Base-by-base conservation (phyloP, 2,329 filamentous ascomycete species). In the Lasiodiplodia hormozganensis region DNA sequence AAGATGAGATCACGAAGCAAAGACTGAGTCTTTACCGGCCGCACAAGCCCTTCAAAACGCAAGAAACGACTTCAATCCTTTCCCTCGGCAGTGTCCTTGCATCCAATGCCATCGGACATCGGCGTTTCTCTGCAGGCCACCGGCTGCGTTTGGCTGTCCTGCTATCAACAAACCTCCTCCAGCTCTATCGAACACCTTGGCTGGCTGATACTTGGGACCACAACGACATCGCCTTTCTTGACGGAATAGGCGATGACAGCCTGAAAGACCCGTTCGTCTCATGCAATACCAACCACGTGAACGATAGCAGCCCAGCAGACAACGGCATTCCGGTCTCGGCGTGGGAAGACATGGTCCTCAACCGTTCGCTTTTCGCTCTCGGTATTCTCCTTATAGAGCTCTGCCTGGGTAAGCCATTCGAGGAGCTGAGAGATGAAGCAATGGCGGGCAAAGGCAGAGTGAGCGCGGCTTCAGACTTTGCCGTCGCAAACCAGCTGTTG, bases 141-240 rank as follows among this genome's bases (percentile, higher is more conserved):
- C 70, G 72, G 11, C 49, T 76, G 2, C 69, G 69, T 5, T 38
- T 75, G 7, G 72, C 72, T 4, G 71, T 75, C 16, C 72, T 70
- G 1, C 68, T 76, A 1, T 70, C 73, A 0, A 74, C 72, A 0
- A 73, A 71, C 38, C 72, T 75, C 4, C 38, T 75, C 2, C 73
- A 76, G 21, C 68, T 76, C 1, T 70, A 75, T 28, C 68, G 74
- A 40, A 76, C 74, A 2, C 70, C 72, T 1, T 76, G 74, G 73
- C 71, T 76, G 2, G 64, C 69, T 0, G 69, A 73, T 7, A 62
- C 69, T n/a, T 77, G 73, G 73, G 68, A 70, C 2, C 71, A 74
- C 25, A 69, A 74, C 28, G 70, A 71, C 51, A 74, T 76, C 5
- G 69, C 72, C 36, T 74, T 76, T 23, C 69, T 75, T 11, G 68